Evolutionary conservation across 2,329 filamentous ascomycete species (phyloP).

Genomic region (Myriosclerotinia duriaeana): DNA sequence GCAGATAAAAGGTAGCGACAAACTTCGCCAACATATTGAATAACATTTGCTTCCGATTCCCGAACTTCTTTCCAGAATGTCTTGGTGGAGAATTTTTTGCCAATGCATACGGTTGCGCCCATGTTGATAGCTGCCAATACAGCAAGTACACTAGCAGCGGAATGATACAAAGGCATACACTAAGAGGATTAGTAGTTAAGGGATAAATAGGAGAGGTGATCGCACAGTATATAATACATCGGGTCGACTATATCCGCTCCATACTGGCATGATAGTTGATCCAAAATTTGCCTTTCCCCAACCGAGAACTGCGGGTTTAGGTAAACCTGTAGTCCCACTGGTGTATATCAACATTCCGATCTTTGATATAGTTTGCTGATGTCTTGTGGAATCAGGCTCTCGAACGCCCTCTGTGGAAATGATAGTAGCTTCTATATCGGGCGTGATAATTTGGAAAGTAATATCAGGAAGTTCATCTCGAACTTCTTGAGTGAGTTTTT

Average conservation of each 20-base stretch:
- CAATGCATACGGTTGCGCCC: constrained; percentile 68
- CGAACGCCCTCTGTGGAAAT: constrained; percentile 53
- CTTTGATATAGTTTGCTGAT: constrained; percentile 49
- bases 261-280: constrained; percentile 52
- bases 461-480: constrained; percentile 51
- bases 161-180: constrained; percentile 90
- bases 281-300: constrained; percentile 64
- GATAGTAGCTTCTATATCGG: constrained; percentile 56
- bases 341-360: constrained; percentile 80
- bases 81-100: constrained; percentile 74
- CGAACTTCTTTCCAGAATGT: constrained; percentile 76
- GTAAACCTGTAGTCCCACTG: constrained; percentile 80
- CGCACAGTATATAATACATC: constrained; percentile 76
- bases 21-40: constrained; percentile 88
- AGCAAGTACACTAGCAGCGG: constrained; percentile 71
- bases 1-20: constrained; percentile 76
- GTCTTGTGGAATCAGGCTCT: constrained; percentile 56
- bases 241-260: constrained; percentile 56
- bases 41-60: constrained; percentile 67
- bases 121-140: constrained; percentile 59
- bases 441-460: constrained; percentile 61
- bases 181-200: constrained; percentile 40
- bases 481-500: constrained; percentile 58
- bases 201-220: constrained; percentile 16
- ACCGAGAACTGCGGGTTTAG: constrained; percentile 75